Evolutionary conservation across 371 early-diverging fungal genomes (phyloP).

Genomic region (Nosema muscidifuracis): DNA sequence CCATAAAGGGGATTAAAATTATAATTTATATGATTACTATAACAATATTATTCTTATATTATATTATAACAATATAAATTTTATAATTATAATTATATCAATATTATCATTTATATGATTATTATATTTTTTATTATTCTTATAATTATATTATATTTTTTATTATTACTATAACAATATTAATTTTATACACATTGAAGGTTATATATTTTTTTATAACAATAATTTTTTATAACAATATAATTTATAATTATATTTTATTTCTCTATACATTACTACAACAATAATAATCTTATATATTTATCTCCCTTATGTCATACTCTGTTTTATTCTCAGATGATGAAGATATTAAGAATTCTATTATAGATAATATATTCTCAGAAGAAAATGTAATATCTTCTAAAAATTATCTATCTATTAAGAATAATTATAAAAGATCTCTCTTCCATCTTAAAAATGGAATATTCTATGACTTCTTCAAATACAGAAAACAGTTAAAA

Average conservation of each 20-base stretch:
- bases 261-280: no score
- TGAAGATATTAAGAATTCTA: not conserved
- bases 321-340: conserved; percentile 2
- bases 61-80: not conserved
- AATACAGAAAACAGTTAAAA: not conserved
- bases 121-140: no score
- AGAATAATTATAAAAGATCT: not conserved
- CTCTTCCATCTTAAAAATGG: not conserved
- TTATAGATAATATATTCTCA: not conserved
- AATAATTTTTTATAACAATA: no score
- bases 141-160: no score
- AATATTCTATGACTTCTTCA: conserved; percentile 4
- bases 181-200: no score
- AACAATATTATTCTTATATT: not conserved
- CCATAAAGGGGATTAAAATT: not conserved
- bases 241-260: not conserved
- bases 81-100: not conserved
- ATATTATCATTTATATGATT: no score
- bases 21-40: not conserved
- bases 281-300: no score
- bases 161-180: no score
- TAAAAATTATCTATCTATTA: not conserved
- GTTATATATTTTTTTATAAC: no score
- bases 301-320: not conserved
- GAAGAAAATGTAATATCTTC: not conserved